These are phyloP conservation scores for Mortierella hygrophila DNA, from an alignment of 192 early-diverging fungal genomes.

Conservation along the genomic window DNA sequence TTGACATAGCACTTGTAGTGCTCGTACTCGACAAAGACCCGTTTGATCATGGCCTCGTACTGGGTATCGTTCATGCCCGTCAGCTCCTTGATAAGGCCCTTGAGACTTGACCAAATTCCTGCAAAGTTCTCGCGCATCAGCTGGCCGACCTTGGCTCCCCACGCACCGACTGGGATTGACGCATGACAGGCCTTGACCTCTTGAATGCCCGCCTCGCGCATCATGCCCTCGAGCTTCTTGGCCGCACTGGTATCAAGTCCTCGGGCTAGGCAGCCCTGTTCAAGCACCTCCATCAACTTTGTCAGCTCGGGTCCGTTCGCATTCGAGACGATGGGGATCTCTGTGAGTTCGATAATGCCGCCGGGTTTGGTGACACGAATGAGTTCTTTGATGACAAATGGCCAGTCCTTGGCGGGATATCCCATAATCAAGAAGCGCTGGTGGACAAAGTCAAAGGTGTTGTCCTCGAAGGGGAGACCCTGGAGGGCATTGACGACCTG, in stretches of 20 bases:
- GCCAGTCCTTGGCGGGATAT: slow-evolving; percentile 59
- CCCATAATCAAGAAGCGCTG: slow-evolving; percentile 56
- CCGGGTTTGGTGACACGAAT: slow-evolving; percentile 67
- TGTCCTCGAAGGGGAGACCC: slow-evolving; percentile 59
- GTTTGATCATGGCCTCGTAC: slow-evolving; percentile 45
- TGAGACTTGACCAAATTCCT: slow-evolving; percentile 46
- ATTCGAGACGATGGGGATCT: slow-evolving; percentile 44
- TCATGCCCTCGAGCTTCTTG: slow-evolving; percentile 34
- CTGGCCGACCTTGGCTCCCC: slow-evolving; percentile 51
- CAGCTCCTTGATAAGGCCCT: slow-evolving; percentile 41
- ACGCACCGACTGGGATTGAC: slow-evolving; percentile 43
- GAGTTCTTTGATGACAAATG: slow-evolving; percentile 58
- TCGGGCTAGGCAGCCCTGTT: slow-evolving; percentile 26
- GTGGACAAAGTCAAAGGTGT: slow-evolving; percentile 67
- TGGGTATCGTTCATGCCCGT: slow-evolving; percentile 38
- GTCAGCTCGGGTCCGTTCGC: slow-evolving; percentile 47
- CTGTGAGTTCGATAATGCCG: slow-evolving; percentile 63
- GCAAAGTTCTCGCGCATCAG: slow-evolving; percentile 52
- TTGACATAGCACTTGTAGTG: slow-evolving; percentile 47
- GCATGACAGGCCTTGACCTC: slow-evolving; percentile 36
- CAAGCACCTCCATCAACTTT: slow-evolving; percentile 38
- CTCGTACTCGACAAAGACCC: slow-evolving; percentile 49
- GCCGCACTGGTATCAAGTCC: slow-evolving; percentile 42
- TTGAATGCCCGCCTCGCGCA: slow-evolving; percentile 29
- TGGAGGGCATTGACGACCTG: slow-evolving; percentile 38